phyloP scores from a whole-genome alignment of 208 protist genomes.

The Acanthamoeba divionensis region DNA sequence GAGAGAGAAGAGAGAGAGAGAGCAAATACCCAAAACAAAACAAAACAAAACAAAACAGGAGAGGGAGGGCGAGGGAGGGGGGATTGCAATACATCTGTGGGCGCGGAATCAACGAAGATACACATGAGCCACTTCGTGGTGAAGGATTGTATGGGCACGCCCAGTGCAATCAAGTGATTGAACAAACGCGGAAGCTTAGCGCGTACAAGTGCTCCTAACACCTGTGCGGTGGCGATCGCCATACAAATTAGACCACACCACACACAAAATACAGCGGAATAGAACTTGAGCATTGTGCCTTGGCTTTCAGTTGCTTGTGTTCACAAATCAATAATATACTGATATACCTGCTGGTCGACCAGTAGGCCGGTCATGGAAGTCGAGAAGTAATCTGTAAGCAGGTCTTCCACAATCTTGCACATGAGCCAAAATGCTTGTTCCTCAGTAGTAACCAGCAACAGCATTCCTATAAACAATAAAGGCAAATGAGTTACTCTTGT shows the following conservation, averaged over 20 bases:
- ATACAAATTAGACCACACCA: no score
- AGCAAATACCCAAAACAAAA: no score
- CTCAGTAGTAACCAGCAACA: constrained; percentile 47
- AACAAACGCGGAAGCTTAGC: background rate
- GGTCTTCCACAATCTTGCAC: constrained; percentile 34
- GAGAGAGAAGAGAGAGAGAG: no score
- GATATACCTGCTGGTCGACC: constrained; percentile 41
- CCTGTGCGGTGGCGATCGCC: background rate
- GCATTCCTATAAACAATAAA: no score
- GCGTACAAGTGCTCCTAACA: background rate
- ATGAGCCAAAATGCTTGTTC: constrained; percentile 47
- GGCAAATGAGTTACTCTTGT: no score
- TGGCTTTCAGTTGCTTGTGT: background rate
- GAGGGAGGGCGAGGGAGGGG: no score
- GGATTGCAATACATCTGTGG: no score
- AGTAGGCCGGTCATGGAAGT: constrained; percentile 1
- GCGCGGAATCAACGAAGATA: constrained; percentile 17
- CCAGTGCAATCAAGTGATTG: background rate
- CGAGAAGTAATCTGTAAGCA: constrained; percentile 44
- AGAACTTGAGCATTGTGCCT: background rate
- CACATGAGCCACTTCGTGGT: constrained; percentile 47
- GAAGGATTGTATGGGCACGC: constrained; percentile 44
- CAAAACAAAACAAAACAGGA: no score
- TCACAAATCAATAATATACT: background rate
- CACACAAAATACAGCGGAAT: no score